A percentile compares a stretch with the other conserved stretches of the same genome.
Evolutionary conservation across 1,284 basidiomycete genomes (phyloP).

Genomic region (Pseudozyma tsukubaensis): DNA sequence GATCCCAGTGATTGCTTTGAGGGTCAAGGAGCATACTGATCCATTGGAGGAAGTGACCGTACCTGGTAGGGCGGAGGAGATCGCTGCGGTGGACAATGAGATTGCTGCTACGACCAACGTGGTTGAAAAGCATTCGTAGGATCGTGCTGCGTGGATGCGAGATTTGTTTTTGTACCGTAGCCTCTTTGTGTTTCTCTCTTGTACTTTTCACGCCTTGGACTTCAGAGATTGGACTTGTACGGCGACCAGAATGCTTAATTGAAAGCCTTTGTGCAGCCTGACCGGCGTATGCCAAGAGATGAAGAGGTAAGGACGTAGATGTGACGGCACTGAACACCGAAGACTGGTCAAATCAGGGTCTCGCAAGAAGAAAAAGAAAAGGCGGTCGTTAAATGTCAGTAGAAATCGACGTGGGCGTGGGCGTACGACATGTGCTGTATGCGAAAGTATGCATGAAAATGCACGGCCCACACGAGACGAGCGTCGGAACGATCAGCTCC

Average conservation of each 20-base stretch:
- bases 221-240: no score
- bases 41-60: slow-evolving; percentile 51
- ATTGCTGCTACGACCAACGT: slow-evolving; percentile 2
- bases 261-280: no score
- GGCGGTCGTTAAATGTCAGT: no score
- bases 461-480: slow-evolving; percentile 20
- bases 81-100: slow-evolving; percentile 29
- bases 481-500: slow-evolving; percentile 37
- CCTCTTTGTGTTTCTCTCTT: no score
- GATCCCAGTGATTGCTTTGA: slow-evolving; percentile 51
- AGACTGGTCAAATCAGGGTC: no score
- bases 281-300: no score
- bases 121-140: slow-evolving; percentile 19
- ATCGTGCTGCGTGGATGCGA: background rate
- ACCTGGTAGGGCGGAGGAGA: slow-evolving; percentile 54
- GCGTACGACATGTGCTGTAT: background rate
- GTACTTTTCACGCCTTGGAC: no score
- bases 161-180: background rate
- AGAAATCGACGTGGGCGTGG: background rate
- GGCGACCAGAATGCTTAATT: no score
- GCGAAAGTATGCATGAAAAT: background rate
- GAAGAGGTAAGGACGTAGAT: no score
- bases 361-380: no score
- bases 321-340: no score
- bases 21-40: slow-evolving; percentile 55